phyloP scores from a whole-genome alignment of 108 stramenopile genomes.

The Aurantiochytrium sp. region DNA sequence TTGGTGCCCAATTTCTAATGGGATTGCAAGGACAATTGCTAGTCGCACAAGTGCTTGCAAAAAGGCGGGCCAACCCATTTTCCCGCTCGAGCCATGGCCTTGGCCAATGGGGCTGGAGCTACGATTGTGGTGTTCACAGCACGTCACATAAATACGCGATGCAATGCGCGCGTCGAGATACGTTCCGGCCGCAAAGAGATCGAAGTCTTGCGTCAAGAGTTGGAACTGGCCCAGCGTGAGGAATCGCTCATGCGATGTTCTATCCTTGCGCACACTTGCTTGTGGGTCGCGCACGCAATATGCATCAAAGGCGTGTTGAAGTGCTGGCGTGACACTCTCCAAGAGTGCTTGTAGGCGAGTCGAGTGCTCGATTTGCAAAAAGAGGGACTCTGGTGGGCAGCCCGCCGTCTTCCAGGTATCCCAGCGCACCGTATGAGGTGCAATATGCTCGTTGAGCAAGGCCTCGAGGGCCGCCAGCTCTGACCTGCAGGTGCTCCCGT shows the following conservation, averaged over 20 bases:
- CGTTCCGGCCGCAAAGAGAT: background rate
- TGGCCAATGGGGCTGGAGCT: background rate
- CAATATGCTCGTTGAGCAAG: background rate
- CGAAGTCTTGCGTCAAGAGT: background rate
- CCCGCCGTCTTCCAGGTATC: background rate
- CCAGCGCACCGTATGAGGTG: background rate
- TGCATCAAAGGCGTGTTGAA: background rate
- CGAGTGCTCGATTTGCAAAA: background rate
- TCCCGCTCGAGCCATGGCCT: background rate
- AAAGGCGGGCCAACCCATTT: background rate
- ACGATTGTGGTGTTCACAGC: background rate
- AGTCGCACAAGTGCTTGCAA: background rate
- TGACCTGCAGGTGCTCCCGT: background rate
- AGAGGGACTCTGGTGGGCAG: background rate
- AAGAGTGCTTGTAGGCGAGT: background rate
- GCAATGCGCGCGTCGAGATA: background rate
- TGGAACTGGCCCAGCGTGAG: background rate
- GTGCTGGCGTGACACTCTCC: background rate
- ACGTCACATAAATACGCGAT: background rate
- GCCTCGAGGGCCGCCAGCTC: background rate
- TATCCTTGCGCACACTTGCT: background rate
- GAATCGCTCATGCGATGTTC: background rate
- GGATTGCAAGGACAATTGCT: background rate
- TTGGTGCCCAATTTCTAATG: background rate
- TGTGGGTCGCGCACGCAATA: background rate